Evolutionary conservation across 306 rosid species (phyloP).

Genomic region (Albizia julibrissin): DNA sequence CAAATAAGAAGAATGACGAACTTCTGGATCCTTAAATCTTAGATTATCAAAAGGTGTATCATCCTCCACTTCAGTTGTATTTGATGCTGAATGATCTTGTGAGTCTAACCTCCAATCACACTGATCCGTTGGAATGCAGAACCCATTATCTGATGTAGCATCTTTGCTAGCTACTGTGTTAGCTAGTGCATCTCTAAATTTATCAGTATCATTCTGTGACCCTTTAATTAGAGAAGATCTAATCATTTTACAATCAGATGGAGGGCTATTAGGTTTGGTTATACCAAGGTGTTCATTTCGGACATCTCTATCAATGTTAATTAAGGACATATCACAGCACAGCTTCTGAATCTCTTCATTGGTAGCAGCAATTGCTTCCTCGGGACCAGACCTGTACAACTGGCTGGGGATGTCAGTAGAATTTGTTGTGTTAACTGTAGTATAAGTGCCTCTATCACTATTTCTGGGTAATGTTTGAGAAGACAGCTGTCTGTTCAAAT

Average conservation of each 20-base stretch:
- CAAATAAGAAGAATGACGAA: slow-evolving; percentile 47
- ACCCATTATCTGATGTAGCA: slow-evolving; percentile 34
- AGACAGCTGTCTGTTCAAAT: slow-evolving; percentile 46
- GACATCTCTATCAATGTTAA: slow-evolving; percentile 45
- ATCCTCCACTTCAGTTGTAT: slow-evolving; percentile 65
- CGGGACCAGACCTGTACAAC: slow-evolving; percentile 43
- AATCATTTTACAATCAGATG: slow-evolving; percentile 40
- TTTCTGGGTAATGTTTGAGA: slow-evolving; percentile 43
- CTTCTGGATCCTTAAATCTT: slow-evolving; percentile 86
- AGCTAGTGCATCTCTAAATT: slow-evolving; percentile 38
- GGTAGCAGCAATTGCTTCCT: slow-evolving; percentile 39
- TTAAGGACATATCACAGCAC: slow-evolving; percentile 53
- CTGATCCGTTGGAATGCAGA: slow-evolving; percentile 44
- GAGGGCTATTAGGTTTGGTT: slow-evolving; percentile 43
- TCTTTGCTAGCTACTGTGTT: slow-evolving; percentile 33
- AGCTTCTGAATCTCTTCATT: slow-evolving; percentile 50
- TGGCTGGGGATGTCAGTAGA: slow-evolving; percentile 37
- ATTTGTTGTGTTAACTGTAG: slow-evolving; percentile 37
- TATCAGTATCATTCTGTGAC: slow-evolving; percentile 42
- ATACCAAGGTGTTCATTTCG: slow-evolving; percentile 40
- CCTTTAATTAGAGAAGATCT: slow-evolving; percentile 47
- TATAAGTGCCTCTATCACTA: slow-evolving; percentile 39
- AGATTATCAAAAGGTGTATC: slow-evolving; percentile 75
- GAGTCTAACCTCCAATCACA: slow-evolving; percentile 52
- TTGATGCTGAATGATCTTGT: slow-evolving; percentile 35